Base-by-base conservation (phyloP, 257 asterid genomes). In the Cruciata laevipes region DNA sequence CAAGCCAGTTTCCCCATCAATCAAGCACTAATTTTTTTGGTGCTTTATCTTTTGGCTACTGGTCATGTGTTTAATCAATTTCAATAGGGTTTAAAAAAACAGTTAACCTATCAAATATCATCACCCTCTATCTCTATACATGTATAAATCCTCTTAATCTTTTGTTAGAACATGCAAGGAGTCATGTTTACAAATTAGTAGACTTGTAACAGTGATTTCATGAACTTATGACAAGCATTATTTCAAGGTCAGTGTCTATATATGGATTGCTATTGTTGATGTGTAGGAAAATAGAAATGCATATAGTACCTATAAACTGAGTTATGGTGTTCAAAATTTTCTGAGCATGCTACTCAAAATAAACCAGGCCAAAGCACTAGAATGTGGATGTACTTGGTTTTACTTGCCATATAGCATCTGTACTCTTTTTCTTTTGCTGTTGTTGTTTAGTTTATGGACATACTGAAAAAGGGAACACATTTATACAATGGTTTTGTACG, bases 21-120 rank as follows among this genome's bases (percentile, higher is more conserved):
- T 65, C 60, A 44, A 17, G 61, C 55, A 17, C 55, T 47, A 47
- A 47, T 47, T 47, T 47, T 47, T 47, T 47, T 42, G 51, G 51
- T 42, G 51, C 51, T 42, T 11, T 23, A 18, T 64, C 14, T 3
- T 16, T 21, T 3, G 25, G 23, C 14, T 32, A 20, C 44, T 63
- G 52, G 21, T n/a, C n/a, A n/a, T 14, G 55, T 47, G 55, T 16
- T 47, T 20, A 10, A 63, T 14, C 16, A 23, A 38, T 24, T 38
- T 37, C 35, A 16, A 63, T 35, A 27, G 53, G 52, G 67, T 20
- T 35, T 14, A 38, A 64, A 40, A 40, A 2, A 21, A 12, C 31
- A 11, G 11, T 51, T 51, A 51, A 18, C 20, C 20, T 51, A 16
- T 51, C 7, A n/a, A 4, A 17, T 11, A 40, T 40, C 49, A 40